These are phyloP conservation scores for Brassica balearica DNA, from an alignment of 441 rosid species.

Conservation along the genomic window DNA sequence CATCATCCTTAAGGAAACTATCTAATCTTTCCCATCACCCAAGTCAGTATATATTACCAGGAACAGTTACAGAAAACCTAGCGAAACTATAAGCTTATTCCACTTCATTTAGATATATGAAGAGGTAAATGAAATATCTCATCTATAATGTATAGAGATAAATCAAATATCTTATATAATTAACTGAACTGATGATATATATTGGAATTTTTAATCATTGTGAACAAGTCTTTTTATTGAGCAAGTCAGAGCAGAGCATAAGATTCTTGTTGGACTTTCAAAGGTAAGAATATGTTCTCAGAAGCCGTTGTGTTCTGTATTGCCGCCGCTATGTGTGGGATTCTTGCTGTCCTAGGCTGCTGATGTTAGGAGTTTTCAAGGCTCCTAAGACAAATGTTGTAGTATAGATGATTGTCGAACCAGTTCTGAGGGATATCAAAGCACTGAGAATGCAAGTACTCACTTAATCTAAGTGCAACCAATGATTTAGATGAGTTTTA, in stretches of 20 bases:
- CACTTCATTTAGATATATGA: not conserved
- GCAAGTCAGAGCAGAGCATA: no score
- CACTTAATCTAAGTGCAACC: no score
- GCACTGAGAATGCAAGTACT: no score
- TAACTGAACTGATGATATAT: not conserved
- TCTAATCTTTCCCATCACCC: constrained; percentile 1
- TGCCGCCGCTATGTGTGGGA: constrained; percentile 72
- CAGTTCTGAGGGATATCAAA: no score
- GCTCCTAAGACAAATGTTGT: no score
- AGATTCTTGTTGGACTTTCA: no score
- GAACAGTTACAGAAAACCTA: constrained; percentile 13
- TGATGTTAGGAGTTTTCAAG: no score
- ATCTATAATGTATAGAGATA: not conserved
- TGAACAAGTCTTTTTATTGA: not conserved
- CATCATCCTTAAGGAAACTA: constrained; percentile 15
- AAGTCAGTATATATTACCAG: not conserved
- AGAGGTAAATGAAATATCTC: not conserved
- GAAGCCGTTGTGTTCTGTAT: constrained; percentile 27
- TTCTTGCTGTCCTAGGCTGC: constrained; percentile 79
- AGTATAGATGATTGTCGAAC: no score
- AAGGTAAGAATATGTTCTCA: not conserved
- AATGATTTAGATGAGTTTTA: no score
- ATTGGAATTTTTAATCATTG: not conserved
- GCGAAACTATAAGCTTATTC: not conserved
- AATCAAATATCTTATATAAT: no score